A percentile compares a stretch with the other conserved stretches of the same genome.
phyloP scores from a whole-genome alignment of 2,329 filamentous ascomycete genomes.

The Myriosclerotinia duriaeana region DNA sequence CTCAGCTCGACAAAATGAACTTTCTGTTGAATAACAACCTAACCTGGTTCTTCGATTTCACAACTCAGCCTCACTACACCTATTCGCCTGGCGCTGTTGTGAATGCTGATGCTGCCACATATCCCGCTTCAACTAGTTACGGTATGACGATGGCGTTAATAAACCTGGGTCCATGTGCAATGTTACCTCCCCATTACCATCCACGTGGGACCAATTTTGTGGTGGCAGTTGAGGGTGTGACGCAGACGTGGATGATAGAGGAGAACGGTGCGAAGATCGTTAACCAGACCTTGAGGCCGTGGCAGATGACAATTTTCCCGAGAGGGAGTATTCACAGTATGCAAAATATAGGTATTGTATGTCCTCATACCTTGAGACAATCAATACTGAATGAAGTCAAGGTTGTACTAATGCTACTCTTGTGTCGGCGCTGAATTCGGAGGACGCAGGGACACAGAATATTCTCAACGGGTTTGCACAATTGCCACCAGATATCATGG shows the following conservation, averaged over 20 bases:
- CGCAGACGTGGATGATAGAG: constrained; percentile 51
- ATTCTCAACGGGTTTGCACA: constrained; percentile 47
- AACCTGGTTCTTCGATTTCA: constrained; percentile 52
- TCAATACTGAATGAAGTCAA: constrained; percentile 30
- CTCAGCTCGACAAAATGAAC: constrained; percentile 47
- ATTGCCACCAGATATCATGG: constrained; percentile 45
- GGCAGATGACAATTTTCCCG: constrained; percentile 53
- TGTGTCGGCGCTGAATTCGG: constrained; percentile 49
- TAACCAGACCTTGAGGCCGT: constrained; percentile 44
- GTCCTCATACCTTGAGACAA: background rate
- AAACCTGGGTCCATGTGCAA: constrained; percentile 51
- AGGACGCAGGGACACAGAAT: constrained; percentile 52
- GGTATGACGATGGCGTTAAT: constrained; percentile 50
- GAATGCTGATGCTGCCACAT: constrained; percentile 53
- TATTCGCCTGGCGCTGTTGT: constrained; percentile 49
- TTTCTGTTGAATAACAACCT: constrained; percentile 45
- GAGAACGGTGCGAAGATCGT: constrained; percentile 51
- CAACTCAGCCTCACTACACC: constrained; percentile 44
- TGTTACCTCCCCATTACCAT: constrained; percentile 53
- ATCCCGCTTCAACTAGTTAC: constrained; percentile 49
- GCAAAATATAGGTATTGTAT: constrained; percentile 47
- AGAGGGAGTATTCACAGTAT: constrained; percentile 50
- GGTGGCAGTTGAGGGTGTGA: constrained; percentile 49
- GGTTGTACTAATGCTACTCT: constrained; percentile 51
- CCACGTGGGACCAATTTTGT: constrained; percentile 52